Evolutionary conservation across 2,329 filamentous ascomycete species (phyloP), one percentile per base, ranked within the genome.

Genomic region (Colletotrichum ledebouriae): DNA sequence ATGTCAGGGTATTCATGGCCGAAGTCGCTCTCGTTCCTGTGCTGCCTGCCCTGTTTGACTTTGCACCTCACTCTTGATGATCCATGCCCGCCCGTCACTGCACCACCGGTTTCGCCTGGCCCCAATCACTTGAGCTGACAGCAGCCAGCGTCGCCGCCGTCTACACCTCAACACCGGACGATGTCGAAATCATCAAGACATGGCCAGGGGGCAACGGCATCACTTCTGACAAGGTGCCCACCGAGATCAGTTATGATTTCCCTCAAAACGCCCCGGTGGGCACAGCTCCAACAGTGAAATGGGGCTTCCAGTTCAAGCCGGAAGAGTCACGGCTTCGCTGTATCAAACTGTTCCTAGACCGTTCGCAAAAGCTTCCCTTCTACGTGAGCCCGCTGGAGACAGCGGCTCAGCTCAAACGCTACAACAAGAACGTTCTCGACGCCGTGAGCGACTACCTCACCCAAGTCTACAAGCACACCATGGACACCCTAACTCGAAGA

Each of bases 161-260:
- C 4, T 93, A 93, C 73, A 92, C 90, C 13, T 90, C 89, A 4
- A 92, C 89, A 1, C 92, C 92, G 12, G 92, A 94, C 77, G 92
- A 94, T 77, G 84, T 94, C 66, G 91, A 94, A 76, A 93, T 94
- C 74, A 94, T 94, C 82, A 94, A 94, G 81, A 91, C 88, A 13
- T 95, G 92, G 92, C 92, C 92, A 0, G 92, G 92, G 29, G 91
- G 91, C 33, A 94, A 94, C 75, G 92, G 92, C 73, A 93, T 94
- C 79, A 94, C 92, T n/a, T 94, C 91, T 41, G 92, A 95, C 82
- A 95, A 95, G 82, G 92, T 94, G 2, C 92, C 92, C 1, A 94
- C 92, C 13, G 92, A 94, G 77, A 90, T 94, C 61, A 90, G 91
- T 71, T 89, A 89, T 73, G 84, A 86, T 67, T 78, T 81, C 37